Percentiles rank a stretch among this genome's conserved stretches.
Conservation (phyloP, 257 asterid genomes). For the Verbascum thapsus region DNA sequence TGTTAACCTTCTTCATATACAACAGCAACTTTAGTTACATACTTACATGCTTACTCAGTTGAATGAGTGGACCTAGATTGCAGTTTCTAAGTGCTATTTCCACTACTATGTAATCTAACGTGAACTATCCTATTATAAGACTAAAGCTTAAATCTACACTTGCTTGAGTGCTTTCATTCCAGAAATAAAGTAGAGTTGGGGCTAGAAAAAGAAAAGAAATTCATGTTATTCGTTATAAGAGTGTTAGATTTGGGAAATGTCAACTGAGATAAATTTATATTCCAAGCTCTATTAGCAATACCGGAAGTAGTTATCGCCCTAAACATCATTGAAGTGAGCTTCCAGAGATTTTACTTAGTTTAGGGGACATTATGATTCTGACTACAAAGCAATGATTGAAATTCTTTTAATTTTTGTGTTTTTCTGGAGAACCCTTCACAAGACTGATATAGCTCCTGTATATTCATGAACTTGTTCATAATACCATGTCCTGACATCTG, state of each 20-base stretch:
- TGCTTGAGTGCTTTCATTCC: background rate
- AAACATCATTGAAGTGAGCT: background rate
- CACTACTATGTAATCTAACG: too few species aligned
- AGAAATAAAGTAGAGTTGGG: background rate
- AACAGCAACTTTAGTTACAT: too few species aligned
- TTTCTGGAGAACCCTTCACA: background rate
- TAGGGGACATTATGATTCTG: background rate
- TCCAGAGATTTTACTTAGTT: background rate
- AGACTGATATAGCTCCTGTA: constrained; percentile 3
- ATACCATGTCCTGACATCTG: constrained; percentile 8
- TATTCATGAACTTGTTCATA: background rate
- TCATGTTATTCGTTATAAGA: too few species aligned
- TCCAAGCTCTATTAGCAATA: constrained; percentile 4
- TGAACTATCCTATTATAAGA: too few species aligned
- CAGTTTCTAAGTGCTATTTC: too few species aligned
- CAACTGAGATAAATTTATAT: too few species aligned
- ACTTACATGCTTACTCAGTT: too few species aligned
- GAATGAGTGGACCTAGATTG: too few species aligned
- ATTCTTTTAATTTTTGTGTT: background rate
- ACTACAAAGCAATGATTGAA: background rate
- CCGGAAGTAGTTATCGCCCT: too few species aligned
- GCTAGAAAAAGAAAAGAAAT: background rate
- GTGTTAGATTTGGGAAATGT: too few species aligned
- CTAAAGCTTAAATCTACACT: too few species aligned
- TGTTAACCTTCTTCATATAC: too few species aligned